Evolutionary conservation across 108 stramenopile genomes (phyloP).

Genomic region (Schizochytrium sp.): DNA sequence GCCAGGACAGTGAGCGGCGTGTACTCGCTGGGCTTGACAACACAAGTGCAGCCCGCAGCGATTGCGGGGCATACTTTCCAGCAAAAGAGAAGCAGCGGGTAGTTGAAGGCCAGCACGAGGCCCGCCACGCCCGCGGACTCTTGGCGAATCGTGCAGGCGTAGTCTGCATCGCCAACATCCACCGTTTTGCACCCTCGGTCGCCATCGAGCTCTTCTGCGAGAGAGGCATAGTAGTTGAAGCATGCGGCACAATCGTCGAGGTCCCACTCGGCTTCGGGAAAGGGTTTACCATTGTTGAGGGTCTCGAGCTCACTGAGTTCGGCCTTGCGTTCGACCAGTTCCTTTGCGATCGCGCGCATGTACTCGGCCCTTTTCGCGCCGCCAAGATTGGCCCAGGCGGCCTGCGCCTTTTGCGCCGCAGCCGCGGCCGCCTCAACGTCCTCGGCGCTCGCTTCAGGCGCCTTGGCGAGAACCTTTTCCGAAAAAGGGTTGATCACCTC

Average conservation of each 20-base stretch:
- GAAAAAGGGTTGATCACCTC: background rate
- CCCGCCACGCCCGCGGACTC: slow-evolving; percentile 71
- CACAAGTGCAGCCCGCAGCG: slow-evolving; percentile 73
- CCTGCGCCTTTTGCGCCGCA: slow-evolving; percentile 20
- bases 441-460: slow-evolving; percentile 22
- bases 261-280: slow-evolving; percentile 62
- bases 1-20: slow-evolving; percentile 59
- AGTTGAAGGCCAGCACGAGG: slow-evolving; percentile 69
- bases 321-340: slow-evolving; percentile 23
- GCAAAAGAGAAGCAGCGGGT: slow-evolving; percentile 69
- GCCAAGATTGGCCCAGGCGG: slow-evolving; percentile 17
- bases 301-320: slow-evolving; percentile 31
- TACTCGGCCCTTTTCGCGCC: slow-evolving; percentile 9
- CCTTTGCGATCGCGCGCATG: slow-evolving; percentile 20
- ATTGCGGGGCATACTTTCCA: slow-evolving; percentile 66
- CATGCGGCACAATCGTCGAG: slow-evolving; percentile 48
- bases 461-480: background rate
- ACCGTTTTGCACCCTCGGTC: slow-evolving; percentile 43
- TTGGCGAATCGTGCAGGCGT: slow-evolving; percentile 48
- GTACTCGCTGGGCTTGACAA: slow-evolving; percentile 78
- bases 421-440: slow-evolving; percentile 24
- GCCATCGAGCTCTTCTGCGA: slow-evolving; percentile 46
- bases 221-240: slow-evolving; percentile 50
- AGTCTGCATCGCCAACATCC: slow-evolving; percentile 37
- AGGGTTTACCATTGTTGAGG: slow-evolving; percentile 66